Evolutionary conservation across 1,139 yeast species (phyloP), one percentile per base, ranked within the genome.

Genomic region (Saccharomyces hybrid): DNA sequence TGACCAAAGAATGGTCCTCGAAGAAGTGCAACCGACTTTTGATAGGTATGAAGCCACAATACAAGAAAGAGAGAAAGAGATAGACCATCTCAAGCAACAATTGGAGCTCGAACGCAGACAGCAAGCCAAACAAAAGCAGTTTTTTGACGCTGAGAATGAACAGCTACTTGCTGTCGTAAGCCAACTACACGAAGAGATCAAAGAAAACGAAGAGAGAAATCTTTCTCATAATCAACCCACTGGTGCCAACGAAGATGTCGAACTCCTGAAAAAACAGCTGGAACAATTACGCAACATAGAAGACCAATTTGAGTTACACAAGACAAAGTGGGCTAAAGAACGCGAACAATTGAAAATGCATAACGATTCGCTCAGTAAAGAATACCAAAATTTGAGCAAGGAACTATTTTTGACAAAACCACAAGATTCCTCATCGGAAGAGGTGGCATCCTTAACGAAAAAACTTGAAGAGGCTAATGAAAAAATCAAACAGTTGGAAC

Each of bases 1-100:
- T 52, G 72, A 69, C 41, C 72, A 69, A 55, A 55, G 70, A 32
- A 54, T 59, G 8, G 66, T 69, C 1, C 53, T 69, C 16, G 71
- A 69, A 54, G 71, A 69, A 28, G 57, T 68, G 9, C 70, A 69
- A 50, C 70, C 70, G 6, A 63, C 69, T 2, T 65, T 68, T 28
- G 71, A 68, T 50, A 61, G 59, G 26, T 66, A 67, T 51, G 70
- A 67, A 51, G 57, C 54, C 5, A 62, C 59, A 32, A 50, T 66
- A 34, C 58, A 56, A 23, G 54, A 52, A 11, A 50, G 63, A 49
- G 70, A 66, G 52, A 30, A 50, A 4, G 68, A 63, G 41, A 59
- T 59, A 31, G 50, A 54, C n/a, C 52, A 51, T 6, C 56, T 67
- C 42, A 63, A 61, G 50, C 55, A 58, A n/a, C 63, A 63, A 50